Evolutionary conservation across 1,139 yeast species (phyloP).

Genomic region (Taphrina populina): DNA sequence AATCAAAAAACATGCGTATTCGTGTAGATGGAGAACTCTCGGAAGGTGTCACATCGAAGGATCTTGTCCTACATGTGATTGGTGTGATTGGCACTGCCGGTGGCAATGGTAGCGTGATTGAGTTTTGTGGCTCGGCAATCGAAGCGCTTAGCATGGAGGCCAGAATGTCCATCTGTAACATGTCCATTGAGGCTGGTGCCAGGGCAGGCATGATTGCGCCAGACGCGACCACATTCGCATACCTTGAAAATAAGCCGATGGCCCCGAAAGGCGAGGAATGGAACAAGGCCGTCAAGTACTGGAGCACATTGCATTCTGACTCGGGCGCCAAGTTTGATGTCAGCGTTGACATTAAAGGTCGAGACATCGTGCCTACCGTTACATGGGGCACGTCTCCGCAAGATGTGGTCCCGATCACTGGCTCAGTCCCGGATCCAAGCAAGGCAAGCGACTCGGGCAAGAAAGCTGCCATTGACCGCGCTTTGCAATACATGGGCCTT

Average conservation of each 20-base stretch:
- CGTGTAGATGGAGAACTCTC: constrained; percentile 75
- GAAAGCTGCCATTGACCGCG: constrained; percentile 83
- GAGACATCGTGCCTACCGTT: constrained; percentile 88
- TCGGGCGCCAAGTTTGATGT: constrained; percentile 85
- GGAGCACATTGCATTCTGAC: constrained; percentile 85
- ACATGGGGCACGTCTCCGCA: constrained; percentile 99
- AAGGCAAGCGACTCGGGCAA: constrained; percentile 67
- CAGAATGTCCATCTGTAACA: constrained; percentile 98
- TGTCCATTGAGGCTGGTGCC: constrained; percentile 98
- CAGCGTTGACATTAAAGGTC: constrained; percentile 76
- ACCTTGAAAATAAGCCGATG: constrained; percentile 87
- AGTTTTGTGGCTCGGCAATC: constrained; percentile 94
- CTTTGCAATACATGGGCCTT: constrained; percentile 88
- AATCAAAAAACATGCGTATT: constrained; percentile 93
- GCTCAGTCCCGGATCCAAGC: constrained; percentile 83
- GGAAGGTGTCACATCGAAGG: constrained; percentile 93
- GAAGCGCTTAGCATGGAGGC: constrained; percentile 91
- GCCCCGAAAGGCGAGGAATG: constrained; percentile 89
- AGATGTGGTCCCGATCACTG: constrained; percentile 93
- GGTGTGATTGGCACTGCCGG: constrained; percentile 99
- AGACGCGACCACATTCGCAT: constrained; percentile 80
- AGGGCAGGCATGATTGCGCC: constrained; percentile 99
- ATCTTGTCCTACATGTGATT: constrained; percentile 86
- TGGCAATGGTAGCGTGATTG: constrained; percentile 96
- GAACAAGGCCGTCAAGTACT: constrained; percentile 83